Evolutionary conservation across 2,329 filamentous ascomycete species (phyloP), one percentile per base, ranked within the genome.

Genomic region (Colletotrichum cereale): DNA sequence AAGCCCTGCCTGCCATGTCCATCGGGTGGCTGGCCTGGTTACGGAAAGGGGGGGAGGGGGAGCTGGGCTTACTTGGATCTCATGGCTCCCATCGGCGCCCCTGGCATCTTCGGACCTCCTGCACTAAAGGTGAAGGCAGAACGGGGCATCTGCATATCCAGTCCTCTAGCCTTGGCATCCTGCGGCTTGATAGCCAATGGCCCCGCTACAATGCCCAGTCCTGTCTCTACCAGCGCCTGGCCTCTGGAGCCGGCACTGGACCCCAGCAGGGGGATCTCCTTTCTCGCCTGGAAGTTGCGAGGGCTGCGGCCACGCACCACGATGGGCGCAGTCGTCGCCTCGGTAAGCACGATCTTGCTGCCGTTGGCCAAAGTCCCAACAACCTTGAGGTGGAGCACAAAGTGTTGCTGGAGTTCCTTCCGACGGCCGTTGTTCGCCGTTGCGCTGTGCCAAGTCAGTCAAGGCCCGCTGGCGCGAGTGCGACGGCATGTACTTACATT

Each of bases 331-430:
- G 96, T 98, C 38, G 91, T 91, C 21, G 94, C 91, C 81, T 98
- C 95, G 62, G 92, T 93, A 62, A 98, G 87, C 10, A 94, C 88
- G 42, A 94, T 88, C 80, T 95, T 97, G 42, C 87, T 88, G n/a
- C 94, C 94, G 72, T 94, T 96, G 1, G 93, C 89, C 61, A 98
- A 84, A 0, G 94, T 96, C 21, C 92, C 95, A 74, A 95, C 86
- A 12, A 97, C 91, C 81, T 96, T 97, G 62, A 98, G 85, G 74
- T 95, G 92, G 69, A 98, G 87, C 14, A 97, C 91, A 81, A 98
- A 98, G 83, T 98, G 96, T 79, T 98, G 96, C 79, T 98, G 96
- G 56, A 98, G 88, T 80, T 98, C 96, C 84, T 97, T 97, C 73
- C 96, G 88, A 72, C 96, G 90, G 14, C 96, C 96, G 79, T 98